Conservation (phyloP, 345 rosid genomes). For the Brassica nigra region DNA sequence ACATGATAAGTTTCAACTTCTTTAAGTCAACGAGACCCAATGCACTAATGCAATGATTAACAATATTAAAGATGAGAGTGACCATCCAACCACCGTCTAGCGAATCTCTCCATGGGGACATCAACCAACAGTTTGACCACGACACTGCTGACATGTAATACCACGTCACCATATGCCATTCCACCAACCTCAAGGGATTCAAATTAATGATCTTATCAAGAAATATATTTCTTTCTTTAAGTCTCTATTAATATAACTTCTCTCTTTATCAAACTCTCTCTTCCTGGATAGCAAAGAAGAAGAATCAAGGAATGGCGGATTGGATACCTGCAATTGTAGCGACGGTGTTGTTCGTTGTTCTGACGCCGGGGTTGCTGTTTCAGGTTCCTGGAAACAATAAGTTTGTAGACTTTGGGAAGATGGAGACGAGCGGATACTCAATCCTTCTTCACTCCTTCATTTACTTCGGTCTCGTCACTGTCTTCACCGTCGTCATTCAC, state of each 20-base stretch:
- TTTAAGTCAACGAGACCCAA: background rate
- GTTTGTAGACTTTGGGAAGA: background rate
- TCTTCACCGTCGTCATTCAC: background rate
- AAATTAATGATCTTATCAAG: background rate
- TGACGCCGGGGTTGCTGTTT: conserved; percentile 3
- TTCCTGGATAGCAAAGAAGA: background rate
- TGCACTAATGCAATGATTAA: background rate
- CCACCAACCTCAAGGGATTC: background rate
- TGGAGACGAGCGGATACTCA: background rate
- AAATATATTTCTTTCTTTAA: background rate
- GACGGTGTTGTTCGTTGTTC: background rate
- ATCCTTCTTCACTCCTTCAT: background rate
- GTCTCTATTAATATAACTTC: background rate
- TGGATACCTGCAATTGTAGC: background rate
- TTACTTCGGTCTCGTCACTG: background rate
- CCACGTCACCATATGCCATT: background rate
- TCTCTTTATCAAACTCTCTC: background rate
- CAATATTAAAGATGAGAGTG: background rate
- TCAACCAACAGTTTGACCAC: background rate
- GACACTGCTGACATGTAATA: background rate
- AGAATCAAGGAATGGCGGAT: background rate
- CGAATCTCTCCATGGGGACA: too few relatives aligned
- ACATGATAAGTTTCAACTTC: background rate
- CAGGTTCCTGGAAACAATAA: background rate
- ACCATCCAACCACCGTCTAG: background rate